Base-by-base conservation (phyloP, 2,329 filamentous ascomycete species). In the Alternaria angustiovoidea region DNA sequence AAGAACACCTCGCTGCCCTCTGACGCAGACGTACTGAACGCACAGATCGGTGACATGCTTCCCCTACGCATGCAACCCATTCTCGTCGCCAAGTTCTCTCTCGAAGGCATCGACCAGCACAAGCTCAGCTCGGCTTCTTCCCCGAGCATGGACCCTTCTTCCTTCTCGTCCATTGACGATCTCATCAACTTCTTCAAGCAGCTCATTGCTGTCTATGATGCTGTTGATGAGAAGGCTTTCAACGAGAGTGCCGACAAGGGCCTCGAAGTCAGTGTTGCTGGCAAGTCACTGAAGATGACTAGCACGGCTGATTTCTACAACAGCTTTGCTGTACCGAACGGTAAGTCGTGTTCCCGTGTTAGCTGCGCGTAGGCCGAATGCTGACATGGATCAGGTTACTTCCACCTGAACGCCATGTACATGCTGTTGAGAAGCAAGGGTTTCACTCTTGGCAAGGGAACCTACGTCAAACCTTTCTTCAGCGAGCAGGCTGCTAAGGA, bases 331-430 rank as follows among this genome's bases (percentile, higher is more conserved):
- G 36, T 71, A 5, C 69, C 69, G 14, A 71, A 71, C 59, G 48
- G 61, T 49, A 36, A 49, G 46, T 38, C 24, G 6, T 38, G 6
- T 12, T 12, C 20, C 16, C 24, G 32, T n/a, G 14, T 22, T 7
- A 49, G 22, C 32, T 49, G 32, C 32, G 12, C 38, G 20, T 26
- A 2, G 22, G 16, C 12, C 5, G 32, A 24, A 26, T 34, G 12
- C 32, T 49, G 20, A 38, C 16, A 26, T 38, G 7, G 5, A 11
- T 12, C 18, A 49, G 46, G 46, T 41, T 71, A 66, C 41, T 71
- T 71, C 54, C 67, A 71, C 47, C 59, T 70, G 30, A 71, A 70
- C 46, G 54, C 66, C 14, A 67, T 71, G 58, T 71, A 71, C 47
- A 70, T 69, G 69, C 38, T 69, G 18, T 22, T 71, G 28, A 65